phyloP scores from a whole-genome alignment of 495 filamentous ascomycete species.

The Hypomontagnella submonticulosa region DNA sequence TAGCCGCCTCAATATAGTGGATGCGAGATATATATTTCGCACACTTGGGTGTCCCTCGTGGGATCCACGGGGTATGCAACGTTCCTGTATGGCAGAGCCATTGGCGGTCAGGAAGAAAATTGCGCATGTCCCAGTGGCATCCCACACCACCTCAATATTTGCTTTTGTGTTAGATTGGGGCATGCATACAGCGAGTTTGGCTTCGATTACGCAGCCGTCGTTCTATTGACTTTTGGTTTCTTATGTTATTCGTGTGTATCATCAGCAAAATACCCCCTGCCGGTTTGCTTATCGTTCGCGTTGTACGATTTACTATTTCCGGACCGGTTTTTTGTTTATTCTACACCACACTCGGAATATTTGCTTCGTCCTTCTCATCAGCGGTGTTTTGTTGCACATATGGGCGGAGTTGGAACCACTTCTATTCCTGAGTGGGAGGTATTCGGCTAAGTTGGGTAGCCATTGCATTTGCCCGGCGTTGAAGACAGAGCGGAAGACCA shows the following conservation, averaged over 20 bases:
- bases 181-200: conserved; percentile 8
- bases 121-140: conserved; percentile 22
- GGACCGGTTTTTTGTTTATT: neutral
- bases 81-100: neutral
- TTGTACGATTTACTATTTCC: conserved; percentile 8
- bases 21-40: conserved; percentile 6
- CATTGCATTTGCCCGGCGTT: conserved; percentile 38
- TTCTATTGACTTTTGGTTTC: conserved; percentile 15
- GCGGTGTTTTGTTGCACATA: conserved; percentile 19
- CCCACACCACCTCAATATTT: neutral
- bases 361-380: conserved; percentile 3
- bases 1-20: conserved; percentile 7
- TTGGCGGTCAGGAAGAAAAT: conserved; percentile 18
- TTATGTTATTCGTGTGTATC: conserved; percentile 3
- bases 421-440: conserved; percentile 15
- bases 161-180: conserved; percentile 2
- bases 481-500: conserved; percentile 10
- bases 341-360: neutral
- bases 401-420: conserved; percentile 7
- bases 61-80: conserved; percentile 28
- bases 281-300: neutral
- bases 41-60: conserved; percentile 1
- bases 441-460: conserved; percentile 26
- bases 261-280: conserved; percentile 30
- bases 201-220: conserved; percentile 3